Conservation (phyloP, 306 rosid genomes). For the Vigna mungo region DNA sequence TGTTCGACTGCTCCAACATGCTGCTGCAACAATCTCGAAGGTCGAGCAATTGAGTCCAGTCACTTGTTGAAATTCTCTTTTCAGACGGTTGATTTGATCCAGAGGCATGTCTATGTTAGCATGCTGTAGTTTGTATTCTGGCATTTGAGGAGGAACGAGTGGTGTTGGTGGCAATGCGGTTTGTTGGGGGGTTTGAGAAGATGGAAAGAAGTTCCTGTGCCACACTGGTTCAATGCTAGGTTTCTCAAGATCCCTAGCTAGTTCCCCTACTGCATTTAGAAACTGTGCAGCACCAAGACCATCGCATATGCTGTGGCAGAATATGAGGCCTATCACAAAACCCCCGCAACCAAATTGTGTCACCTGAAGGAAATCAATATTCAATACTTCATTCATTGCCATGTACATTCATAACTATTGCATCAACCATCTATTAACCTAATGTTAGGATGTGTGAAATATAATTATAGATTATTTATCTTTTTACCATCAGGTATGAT, state of each 20-base stretch:
- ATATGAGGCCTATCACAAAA: constrained; percentile 73
- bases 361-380: constrained; percentile 52
- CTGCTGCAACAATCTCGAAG: constrained; percentile 72
- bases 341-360: constrained; percentile 78
- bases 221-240: constrained; percentile 65
- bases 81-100: constrained; percentile 50
- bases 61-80: constrained; percentile 52
- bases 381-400: not conserved
- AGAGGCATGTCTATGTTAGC: constrained; percentile 61
- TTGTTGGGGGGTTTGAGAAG: constrained; percentile 18
- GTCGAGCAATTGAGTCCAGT: constrained; percentile 66
- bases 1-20: constrained; percentile 67
- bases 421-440: not conserved
- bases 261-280: constrained; percentile 74
- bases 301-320: constrained; percentile 79
- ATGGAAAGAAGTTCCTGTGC: constrained; percentile 61
- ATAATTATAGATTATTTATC: no score
- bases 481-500: no score
- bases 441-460: no score
- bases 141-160: constrained; percentile 36
- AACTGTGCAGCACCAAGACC: constrained; percentile 94
- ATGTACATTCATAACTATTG: not conserved
- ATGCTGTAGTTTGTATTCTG: constrained; percentile 54
- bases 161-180: constrained; percentile 18
- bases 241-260: constrained; percentile 58